Base-by-base conservation (phyloP, 2,329 filamentous ascomycete species). In the Epichloe sp. region DNA sequence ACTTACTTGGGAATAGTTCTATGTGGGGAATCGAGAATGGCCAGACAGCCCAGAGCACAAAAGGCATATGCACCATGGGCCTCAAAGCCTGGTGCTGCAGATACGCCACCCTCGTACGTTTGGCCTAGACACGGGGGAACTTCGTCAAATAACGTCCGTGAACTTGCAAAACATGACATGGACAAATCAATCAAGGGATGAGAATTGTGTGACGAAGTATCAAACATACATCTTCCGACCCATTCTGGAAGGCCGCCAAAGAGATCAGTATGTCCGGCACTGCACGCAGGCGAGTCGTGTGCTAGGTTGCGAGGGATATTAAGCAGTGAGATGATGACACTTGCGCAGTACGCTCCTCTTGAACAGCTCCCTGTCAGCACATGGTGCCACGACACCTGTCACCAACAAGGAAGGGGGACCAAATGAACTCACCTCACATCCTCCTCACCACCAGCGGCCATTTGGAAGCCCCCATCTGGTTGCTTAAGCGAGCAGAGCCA, bases 1-100 rank as follows among this genome's bases (percentile, higher is more conserved):
- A 71, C 78, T 64, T 78, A 91, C 79, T 77, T 82, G 54, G 80
- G 76, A 57, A 96, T 81, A 55, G 80, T 85, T 58, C 79, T 75
- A 65, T 86, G 77, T 52, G 93, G 91, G 52, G 83, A 76, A 61
- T 87, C 89, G 46, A 97, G 71, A 56, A 97, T 87, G 61, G 87
- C 85, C 50, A 98, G 78, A 68, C 88, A 94, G 51, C 85, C 93
- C 53, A 98, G 72, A 51, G 87, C 90, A 69, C 91, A 96, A 97
- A 98, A 97, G 26, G 91, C 88, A 71, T 97, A 98, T 56, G 88
- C 93, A 54, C 93, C 93, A 69, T 98, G 93, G 50, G 91, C 93
- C 75, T 98, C 93, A 56, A 85, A 83, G 53, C 84, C 85, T 49
- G 90, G 93, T 56, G 85, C 83, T 51, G 82, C 85, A 57, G 87